Evolutionary conservation across 805 yeast genomes (phyloP), one percentile per base, ranked within the genome.

Genomic region (Metschnikowia gelsemii): DNA sequence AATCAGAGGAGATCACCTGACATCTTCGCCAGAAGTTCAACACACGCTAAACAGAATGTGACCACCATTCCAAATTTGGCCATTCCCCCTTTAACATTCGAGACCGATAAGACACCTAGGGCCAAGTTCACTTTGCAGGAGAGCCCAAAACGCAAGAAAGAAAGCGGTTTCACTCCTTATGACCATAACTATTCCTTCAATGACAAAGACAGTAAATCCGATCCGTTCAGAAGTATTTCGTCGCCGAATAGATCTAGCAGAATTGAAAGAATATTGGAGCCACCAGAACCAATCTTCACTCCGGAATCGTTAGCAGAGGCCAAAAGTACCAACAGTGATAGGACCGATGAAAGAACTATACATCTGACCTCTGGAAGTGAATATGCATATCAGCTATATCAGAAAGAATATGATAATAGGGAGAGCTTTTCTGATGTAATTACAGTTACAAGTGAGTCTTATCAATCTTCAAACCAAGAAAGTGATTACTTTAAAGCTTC

Each of bases 101-200:
- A 45, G 14, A 33, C 27, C 4, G 34, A 26, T 12, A 46, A 26
- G 19, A 78, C 86, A 6, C 78, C 84, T 8, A 72, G 95, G 62
- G 81, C 87, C 30, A 76, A 74, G 37, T 83, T 75, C 53, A 82
- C 93, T 2, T 66, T 11, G 63, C 78, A 40, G 63, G 78, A 50
- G 90, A 86, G 59, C 82, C 95, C 95, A 24, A 75, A 70, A 42
- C 76, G 89, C 57, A 72, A 72, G 30, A 68, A 65, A 28, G 58
- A 73, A 28, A 69, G 70, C 3, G 71, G 38, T 3, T 40, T 29
- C 17, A 18, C 14, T 18, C 31, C 34, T 12, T 38, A 35, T 9
- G 81, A 5, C 66, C 80, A 3, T 62, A 75, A 11, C 71, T 81
- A 49, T 25, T 65, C 60, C 16, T 54, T 51, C 22, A 57, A 52